These are phyloP conservation scores for Leptographium lundbergii DNA, from an alignment of 2,329 filamentous ascomycete species.

Conservation along the genomic window DNA sequence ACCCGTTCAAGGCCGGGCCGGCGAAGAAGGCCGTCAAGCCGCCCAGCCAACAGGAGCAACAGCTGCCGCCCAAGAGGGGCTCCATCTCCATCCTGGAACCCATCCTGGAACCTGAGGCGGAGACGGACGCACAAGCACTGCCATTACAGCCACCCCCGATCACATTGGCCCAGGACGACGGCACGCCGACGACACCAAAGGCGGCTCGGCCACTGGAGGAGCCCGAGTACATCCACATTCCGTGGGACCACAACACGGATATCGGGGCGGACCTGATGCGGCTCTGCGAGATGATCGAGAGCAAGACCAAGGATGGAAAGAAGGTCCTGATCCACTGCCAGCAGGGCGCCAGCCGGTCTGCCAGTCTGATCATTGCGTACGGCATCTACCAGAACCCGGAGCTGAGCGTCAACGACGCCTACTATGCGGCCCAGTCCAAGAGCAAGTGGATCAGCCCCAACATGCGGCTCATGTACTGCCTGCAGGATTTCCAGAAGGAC, in stretches of 20 bases:
- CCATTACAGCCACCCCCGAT: neutral
- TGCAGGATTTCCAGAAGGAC: conserved; percentile 68
- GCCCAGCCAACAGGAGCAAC: conserved; percentile 36
- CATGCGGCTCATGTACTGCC: conserved; percentile 83
- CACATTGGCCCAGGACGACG: conserved; percentile 16
- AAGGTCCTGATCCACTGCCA: conserved; percentile 75
- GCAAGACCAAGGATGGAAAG: conserved; percentile 58
- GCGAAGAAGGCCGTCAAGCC: conserved; percentile 20
- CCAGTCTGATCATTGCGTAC: conserved; percentile 77
- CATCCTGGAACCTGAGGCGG: conserved; percentile 1
- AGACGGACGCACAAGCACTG: neutral
- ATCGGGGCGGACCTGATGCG: conserved; percentile 65
- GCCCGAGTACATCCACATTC: conserved; percentile 78
- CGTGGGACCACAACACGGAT: conserved; percentile 81
- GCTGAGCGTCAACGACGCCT: conserved; percentile 70
- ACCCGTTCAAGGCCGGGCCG: conserved; percentile 45
- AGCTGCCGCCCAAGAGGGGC: conserved; percentile 23
- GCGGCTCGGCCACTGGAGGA: conserved; percentile 29
- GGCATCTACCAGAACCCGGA: conserved; percentile 68
- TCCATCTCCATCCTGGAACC: conserved; percentile 21
- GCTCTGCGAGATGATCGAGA: conserved; percentile 65
- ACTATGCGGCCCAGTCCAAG: conserved; percentile 66
- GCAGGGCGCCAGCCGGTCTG: conserved; percentile 74
- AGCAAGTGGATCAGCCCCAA: conserved; percentile 85
- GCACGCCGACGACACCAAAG: conserved; percentile 46